Percentiles rank a stretch among this genome's conserved stretches.
These are phyloP conservation scores for Suillus bovinus DNA, from an alignment of 768 basidiomycete genomes.

Conservation along the genomic window DNA sequence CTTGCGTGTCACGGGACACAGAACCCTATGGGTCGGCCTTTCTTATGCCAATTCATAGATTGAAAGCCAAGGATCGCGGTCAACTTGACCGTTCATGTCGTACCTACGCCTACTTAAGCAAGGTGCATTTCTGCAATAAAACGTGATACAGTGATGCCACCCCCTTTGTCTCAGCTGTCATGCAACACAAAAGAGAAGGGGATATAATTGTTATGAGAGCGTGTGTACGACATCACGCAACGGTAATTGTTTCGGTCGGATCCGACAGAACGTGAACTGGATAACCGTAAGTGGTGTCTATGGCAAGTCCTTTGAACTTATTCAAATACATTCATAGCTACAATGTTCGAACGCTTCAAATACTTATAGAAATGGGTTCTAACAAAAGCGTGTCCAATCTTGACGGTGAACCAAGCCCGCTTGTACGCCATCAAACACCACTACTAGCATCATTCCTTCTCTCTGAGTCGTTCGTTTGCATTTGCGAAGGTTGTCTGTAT, in stretches of 20 bases:
- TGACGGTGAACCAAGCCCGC: not conserved
- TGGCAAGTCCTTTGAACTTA: too few species aligned
- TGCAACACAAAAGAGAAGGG: conserved; percentile 13
- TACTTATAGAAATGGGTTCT: not conserved
- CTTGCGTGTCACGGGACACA: conserved; percentile 21
- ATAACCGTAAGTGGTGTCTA: not conserved
- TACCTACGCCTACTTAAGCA: conserved; percentile 4
- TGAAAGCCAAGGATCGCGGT: conserved; percentile 1
- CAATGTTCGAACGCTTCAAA: not conserved
- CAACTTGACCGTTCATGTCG: not conserved
- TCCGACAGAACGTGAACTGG: not conserved
- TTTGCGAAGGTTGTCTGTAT: not conserved
- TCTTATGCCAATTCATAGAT: too few species aligned
- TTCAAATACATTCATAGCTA: not conserved
- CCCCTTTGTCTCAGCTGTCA: conserved; percentile 11
- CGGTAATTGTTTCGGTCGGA: conserved; percentile 9
- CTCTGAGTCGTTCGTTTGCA: not conserved
- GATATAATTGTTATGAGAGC: not conserved
- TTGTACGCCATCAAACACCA: not conserved
- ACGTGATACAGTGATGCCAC: conserved; percentile 4
- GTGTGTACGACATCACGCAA: not conserved
- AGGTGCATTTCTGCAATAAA: not conserved
- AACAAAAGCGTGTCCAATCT: not conserved
- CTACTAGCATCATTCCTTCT: not conserved
- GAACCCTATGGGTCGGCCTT: conserved; percentile 16